Evolutionary conservation across 1,139 yeast genomes (phyloP).

Genomic region (Blastobotrys malaysiensis): DNA sequence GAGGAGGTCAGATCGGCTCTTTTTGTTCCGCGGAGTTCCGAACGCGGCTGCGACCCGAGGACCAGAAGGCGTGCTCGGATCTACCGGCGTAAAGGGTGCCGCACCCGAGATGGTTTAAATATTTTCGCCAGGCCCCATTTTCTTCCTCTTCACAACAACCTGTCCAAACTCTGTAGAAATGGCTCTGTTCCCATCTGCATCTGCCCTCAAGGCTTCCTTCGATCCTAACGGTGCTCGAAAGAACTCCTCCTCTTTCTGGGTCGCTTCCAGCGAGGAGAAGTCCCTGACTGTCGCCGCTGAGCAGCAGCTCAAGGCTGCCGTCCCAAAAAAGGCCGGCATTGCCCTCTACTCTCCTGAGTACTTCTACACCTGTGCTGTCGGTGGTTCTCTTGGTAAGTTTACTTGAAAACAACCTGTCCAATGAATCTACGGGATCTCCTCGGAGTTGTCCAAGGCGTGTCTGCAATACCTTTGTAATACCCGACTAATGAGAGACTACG

Average conservation of each 20-base stretch:
- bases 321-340: conserved; percentile 33
- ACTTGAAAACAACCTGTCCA: too few relatives aligned
- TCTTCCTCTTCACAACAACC: not conserved
- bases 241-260: conserved; percentile 28
- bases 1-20: not conserved
- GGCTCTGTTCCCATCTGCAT: conserved; percentile 38
- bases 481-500: too few relatives aligned
- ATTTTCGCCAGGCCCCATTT: not conserved
- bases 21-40: not conserved
- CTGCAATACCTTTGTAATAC: too few relatives aligned
- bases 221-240: conserved; percentile 33
- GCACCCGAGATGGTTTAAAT: not conserved
- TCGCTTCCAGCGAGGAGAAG: conserved; percentile 31
- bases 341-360: conserved; percentile 63
- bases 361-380: conserved; percentile 78
- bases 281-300: conserved; percentile 29
- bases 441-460: too few relatives aligned
- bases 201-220: conserved; percentile 36
- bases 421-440: too few relatives aligned
- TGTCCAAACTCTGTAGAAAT: conserved; percentile 16
- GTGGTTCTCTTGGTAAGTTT: conserved; percentile 59
- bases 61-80: not conserved
- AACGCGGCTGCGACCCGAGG: not conserved
- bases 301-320: conserved; percentile 16
- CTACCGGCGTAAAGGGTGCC: not conserved